Base-by-base conservation (phyloP, 768 basidiomycete species). In the Chiua virens region DNA sequence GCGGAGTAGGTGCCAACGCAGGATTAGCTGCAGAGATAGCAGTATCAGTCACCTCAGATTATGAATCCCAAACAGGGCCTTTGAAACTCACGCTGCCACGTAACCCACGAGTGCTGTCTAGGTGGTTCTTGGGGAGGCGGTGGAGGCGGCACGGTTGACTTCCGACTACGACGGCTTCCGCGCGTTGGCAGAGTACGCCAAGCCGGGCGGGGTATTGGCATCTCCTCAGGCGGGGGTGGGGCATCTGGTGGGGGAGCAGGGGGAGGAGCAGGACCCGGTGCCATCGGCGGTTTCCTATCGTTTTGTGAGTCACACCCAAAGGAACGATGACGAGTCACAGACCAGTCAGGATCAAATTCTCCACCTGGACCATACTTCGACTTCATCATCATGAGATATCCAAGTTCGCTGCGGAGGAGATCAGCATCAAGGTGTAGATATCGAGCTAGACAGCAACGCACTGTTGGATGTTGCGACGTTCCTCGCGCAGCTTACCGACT, bases 331-430 rank as follows among this genome's bases (percentile, higher is more conserved):
- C 20, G 7, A 49, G n/a, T 17, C 21, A 45, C 70, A 56, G 34
- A 83, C 90, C 91, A 92, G n/a, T 88, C 83, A 8, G 85, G 79
- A 60, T 91, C 86, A 61, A 87, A 93, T 66, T 90, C 86, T 45
- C 91, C 91, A 49, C 89, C 89, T n/a, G 89, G 83, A 6, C 85
- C 85, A 57, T 90, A 89, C 63, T 87, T 87, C 36, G 87, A 77
- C 66, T 81, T 83, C 76, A 86, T 75, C 58, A 76, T 74, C 53
- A 92, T 67, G 22, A 93, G 73, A 50, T 76, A 80, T 23, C 87
- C 90, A 49, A 93, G 76, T 74, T 92, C 88, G 59, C 90, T 91
- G 56, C 11, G 27, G 55, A 34, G 39, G 22, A 22, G 8, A 18
- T 62, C 9, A 53, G 49, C 13, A 47, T 46, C 28, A 47, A 15